Conservation (phyloP, 768 basidiomycete genomes). For the Suillus clintonianus region DNA sequence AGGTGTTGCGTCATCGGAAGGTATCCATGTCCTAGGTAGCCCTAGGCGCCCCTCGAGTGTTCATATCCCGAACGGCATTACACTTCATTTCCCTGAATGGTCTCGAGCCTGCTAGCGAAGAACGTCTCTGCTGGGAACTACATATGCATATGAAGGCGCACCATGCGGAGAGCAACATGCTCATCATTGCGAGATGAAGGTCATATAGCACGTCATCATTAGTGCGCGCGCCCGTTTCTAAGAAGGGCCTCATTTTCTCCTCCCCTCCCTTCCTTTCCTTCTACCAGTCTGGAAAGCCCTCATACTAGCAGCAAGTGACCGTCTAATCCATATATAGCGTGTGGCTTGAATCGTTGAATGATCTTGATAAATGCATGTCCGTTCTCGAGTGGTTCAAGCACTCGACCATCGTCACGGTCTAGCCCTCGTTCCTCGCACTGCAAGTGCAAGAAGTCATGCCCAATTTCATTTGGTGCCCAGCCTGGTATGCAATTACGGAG, state of each 20-base stretch:
- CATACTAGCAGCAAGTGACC: neutral
- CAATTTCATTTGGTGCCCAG: neutral
- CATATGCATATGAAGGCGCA: neutral
- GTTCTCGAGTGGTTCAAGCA: neutral
- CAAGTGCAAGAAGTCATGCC: neutral
- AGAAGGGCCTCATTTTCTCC: neutral
- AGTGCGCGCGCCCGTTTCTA: neutral
- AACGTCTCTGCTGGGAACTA: neutral
- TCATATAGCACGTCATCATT: neutral
- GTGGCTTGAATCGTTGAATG: neutral
- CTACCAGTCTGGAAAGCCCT: neutral
- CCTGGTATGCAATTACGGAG: neutral
- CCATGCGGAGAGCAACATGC: neutral
- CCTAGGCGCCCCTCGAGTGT: neutral
- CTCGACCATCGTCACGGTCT: neutral
- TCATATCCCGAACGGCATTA: neutral
- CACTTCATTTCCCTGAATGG: neutral
- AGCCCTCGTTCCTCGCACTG: neutral
- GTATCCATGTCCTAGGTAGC: neutral
- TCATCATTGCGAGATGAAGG: neutral
- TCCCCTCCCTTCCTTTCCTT: neutral
- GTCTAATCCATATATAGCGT: neutral
- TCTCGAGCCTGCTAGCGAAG: neutral
- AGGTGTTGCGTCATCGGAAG: neutral
- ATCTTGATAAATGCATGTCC: neutral